Evolutionary conservation across 2,329 filamentous ascomycete genomes (phyloP), one percentile per base, ranked within the genome.

Genomic region (Alternaria burnsii): DNA sequence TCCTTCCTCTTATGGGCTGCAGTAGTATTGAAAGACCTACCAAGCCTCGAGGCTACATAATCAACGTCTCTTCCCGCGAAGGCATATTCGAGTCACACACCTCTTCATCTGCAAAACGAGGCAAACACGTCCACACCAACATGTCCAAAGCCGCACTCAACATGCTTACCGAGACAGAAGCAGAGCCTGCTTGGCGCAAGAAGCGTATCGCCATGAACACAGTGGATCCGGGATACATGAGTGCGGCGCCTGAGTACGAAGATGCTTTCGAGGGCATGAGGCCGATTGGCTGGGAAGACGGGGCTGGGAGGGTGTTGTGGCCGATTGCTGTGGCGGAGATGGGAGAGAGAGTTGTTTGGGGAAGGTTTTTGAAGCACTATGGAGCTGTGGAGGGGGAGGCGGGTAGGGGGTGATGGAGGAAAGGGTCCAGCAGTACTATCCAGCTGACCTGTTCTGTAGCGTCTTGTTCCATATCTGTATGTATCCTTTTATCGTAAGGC

Each of bases 111-210:
- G 50, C 59, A 1, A 65, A 67, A 42, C 34, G 36, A 28, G 59
- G 62, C 22, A 62, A 67, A 28, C 57, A 65, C 28, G 61, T 62
- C 14, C 61, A 66, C 30, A 63, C 62, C 32, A 63, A 68, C 50
- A 66, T 63, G 53, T 63, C 62, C 14, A 68, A 66, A 55, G 62
- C 59, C 6, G 63, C 63, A 6, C 51, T 68, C 26, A 66, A 68
- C 34, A 64, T 66, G 63, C 56, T 61, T 36, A 66, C 63, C 14
- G 63, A 64, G 28, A 66, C 63, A 3, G 59, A 63, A 43, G 57
- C 55, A 3, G 63, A 62, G 11, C 28, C 52, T 16, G 57, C 59
- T n/a, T 66, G 61, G 55, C 53, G 41, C 0, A 28, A 18, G 2
- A 52, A 55, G 26, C 48, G 48, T 18, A 36, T 64, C 30, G 60